Conservation (phyloP, 805 yeast genomes). For the Ogataea angusta region DNA sequence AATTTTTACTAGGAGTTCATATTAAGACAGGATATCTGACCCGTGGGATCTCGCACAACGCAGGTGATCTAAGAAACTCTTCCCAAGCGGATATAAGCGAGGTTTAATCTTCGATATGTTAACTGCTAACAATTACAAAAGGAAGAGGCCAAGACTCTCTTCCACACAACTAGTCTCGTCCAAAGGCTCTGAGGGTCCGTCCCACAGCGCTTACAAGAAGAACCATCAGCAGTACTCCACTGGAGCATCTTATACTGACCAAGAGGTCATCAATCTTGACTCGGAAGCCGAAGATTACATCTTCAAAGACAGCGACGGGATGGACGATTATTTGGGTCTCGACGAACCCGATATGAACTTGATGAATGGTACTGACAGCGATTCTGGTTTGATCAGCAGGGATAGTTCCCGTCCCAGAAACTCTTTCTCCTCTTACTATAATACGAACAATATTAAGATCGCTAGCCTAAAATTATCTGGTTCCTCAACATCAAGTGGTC, state of each 20-base stretch:
- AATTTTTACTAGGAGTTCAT: neutral
- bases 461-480: conserved; percentile 16
- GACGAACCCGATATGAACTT: conserved; percentile 16
- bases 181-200: conserved; percentile 2
- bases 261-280: conserved; percentile 37
- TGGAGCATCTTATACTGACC: conserved; percentile 2
- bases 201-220: conserved; percentile 24
- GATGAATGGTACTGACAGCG: conserved; percentile 12
- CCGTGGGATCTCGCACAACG: no score
- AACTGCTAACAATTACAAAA: conserved; percentile 28
- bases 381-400: conserved; percentile 2
- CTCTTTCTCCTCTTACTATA: conserved; percentile 18
- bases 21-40: neutral
- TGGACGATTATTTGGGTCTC: conserved; percentile 12
- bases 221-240: conserved; percentile 22
- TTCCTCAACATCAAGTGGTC: conserved; percentile 3
- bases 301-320: conserved; percentile 20
- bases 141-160: conserved; percentile 39
- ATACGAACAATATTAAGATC: conserved; percentile 16
- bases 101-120: conserved; percentile 14
- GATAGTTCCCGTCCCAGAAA: conserved; percentile 12
- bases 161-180: conserved; percentile 16
- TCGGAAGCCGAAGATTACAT: conserved; percentile 40
- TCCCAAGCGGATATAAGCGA: neutral
- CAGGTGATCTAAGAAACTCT: no score